These are phyloP conservation scores for Eudorina sp. DNA, from an alignment of 139 green algal species.

Conservation along the genomic window DNA sequence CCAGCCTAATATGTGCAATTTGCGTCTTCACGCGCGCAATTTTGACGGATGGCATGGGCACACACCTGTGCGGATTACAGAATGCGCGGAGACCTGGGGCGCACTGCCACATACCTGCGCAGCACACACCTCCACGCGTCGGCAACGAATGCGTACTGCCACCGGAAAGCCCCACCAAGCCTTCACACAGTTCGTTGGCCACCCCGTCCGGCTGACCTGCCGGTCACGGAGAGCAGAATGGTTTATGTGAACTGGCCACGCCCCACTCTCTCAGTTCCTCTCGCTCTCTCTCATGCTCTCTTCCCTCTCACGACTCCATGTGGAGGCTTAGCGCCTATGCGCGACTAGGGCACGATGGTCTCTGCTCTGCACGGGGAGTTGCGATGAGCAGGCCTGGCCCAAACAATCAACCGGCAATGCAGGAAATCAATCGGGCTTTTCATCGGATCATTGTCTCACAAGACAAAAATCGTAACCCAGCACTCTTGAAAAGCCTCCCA, in stretches of 20 bases:
- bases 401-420: conserved; percentile 1
- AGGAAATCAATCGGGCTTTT: conserved; percentile 5
- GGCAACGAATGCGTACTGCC: too few species aligned
- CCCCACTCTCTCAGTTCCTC: neutral
- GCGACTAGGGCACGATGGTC: neutral
- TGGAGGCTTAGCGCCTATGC: conserved; percentile 14
- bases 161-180: too few species aligned
- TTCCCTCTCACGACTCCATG: neutral
- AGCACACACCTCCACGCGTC: too few species aligned
- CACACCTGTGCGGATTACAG: too few species aligned
- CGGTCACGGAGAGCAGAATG: too few species aligned
- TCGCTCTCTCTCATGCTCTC: conserved; percentile 16
- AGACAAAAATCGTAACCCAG: neutral
- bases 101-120: too few species aligned
- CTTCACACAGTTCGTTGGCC: too few species aligned
- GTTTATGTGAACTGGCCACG: neutral
- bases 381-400: neutral
- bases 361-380: neutral
- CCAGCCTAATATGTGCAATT: too few species aligned
- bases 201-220: too few species aligned
- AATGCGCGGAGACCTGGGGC: too few species aligned
- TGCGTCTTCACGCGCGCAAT: too few species aligned
- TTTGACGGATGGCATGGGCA: too few species aligned
- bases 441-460: neutral
- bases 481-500: neutral